Conservation (phyloP, 2,329 filamentous ascomycete genomes). For the Ambrosiella xylebori region DNA sequence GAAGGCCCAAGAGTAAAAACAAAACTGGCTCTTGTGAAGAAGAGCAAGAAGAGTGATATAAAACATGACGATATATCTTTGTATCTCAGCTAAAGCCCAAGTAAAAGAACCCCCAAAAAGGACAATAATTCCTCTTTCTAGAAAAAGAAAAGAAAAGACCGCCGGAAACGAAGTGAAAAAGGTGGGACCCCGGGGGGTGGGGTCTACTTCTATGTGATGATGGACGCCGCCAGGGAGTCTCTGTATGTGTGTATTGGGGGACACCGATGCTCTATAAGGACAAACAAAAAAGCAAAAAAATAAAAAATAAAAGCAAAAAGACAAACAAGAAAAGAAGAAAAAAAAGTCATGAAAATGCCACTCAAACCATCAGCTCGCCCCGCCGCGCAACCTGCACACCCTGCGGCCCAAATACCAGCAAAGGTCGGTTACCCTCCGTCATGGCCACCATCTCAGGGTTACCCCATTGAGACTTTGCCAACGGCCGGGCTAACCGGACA, state of each 20-base stretch:
- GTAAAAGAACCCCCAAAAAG: neutral
- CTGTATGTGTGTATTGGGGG: neutral
- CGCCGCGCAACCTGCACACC: conserved; percentile 3
- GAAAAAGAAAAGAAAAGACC: neutral
- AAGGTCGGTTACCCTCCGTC: conserved; percentile 5
- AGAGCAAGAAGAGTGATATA: neutral
- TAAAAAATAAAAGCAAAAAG: neutral
- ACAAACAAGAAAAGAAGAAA: neutral
- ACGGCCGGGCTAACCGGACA: conserved; percentile 25
- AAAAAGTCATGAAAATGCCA: neutral
- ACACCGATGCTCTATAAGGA: neutral
- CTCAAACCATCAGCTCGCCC: conserved; percentile 10
- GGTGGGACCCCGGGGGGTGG: neutral
- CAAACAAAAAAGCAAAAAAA: neutral
- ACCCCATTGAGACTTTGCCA: conserved; percentile 14
- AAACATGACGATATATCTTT: neutral
- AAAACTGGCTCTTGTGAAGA: neutral
- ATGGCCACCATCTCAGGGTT: conserved; percentile 13
- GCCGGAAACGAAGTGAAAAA: neutral
- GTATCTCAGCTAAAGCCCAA: neutral
- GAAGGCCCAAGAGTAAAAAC: neutral
- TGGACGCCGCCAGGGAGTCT: neutral
- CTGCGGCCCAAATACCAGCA: conserved; percentile 8
- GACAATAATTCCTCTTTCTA: neutral
- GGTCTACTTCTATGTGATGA: neutral